Evolutionary conservation across 106 monocot genomes (phyloP), one percentile per base, ranked within the genome.

Genomic region (Gastrodia elata): DNA sequence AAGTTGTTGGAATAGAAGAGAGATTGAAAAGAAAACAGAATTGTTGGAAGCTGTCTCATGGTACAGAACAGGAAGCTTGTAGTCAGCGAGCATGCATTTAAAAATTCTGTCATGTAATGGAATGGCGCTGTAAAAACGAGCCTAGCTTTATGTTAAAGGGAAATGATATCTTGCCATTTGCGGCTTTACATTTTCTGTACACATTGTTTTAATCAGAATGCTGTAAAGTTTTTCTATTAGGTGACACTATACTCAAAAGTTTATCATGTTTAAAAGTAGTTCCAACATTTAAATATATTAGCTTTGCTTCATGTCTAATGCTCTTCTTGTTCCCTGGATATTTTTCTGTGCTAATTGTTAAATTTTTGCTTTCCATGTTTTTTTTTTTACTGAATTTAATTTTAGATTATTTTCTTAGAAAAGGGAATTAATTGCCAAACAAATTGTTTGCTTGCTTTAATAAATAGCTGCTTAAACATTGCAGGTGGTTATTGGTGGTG

Each of bases 401-500:
- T 61, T 61, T 6, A 14, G n/a, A 67, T 37, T 27, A 18, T 18
- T 4, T 18, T 18, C 38, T 67, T 37, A 2, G 38, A 20, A n/a
- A n/a, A 27, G 67, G 37, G 38, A 67, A 38, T 36, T 18, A 5
- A 6, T 67, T 67, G 37, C 6, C 5, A 64, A 38, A 38, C 8
- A 32, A 30, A 32, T n/a, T n/a, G 27, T 61, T 67, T 8, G 18
- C 38, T 67, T 67, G 22, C 37, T 38, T 36, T 20, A 6, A 36
- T 38, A 57, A n/a, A 7, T 67, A 20, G 27, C 38, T 37, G 16
- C 32, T 67, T 65, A 37, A 6, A 67, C 16, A 16, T 67, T 67
- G 76, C 73, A 98, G 93, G 87, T 98, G 40, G 93, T 98, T 48
- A 88, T 91, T 73, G 93, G 97, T 34, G 97, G 93, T 77, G 97